phyloP scores from a whole-genome alignment of 2,329 filamentous ascomycete species.

The Alternaria incomplexa region DNA sequence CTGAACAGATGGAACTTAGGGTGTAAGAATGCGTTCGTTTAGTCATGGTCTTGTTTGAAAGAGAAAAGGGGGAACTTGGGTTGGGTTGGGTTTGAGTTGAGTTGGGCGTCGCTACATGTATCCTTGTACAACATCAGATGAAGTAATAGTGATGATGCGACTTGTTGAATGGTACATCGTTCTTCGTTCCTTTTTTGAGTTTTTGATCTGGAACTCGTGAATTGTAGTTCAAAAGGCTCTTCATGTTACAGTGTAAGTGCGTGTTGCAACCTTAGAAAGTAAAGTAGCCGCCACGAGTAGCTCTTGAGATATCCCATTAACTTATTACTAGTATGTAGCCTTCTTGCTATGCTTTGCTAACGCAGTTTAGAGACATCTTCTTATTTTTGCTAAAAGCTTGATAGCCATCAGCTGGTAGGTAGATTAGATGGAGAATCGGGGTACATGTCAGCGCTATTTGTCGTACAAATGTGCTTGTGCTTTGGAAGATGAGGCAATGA shows the following conservation, averaged over 20 bases:
- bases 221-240: neutral
- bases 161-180: neutral
- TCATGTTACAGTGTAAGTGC: neutral
- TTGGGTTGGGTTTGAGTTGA: neutral
- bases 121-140: neutral
- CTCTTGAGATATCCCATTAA: neutral
- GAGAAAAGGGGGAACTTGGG: neutral
- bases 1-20: slow-evolving; percentile 27
- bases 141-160: neutral
- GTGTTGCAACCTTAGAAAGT: neutral
- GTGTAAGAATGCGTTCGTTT: neutral
- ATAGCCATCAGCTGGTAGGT: neutral
- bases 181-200: neutral
- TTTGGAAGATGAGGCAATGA: too few relatives aligned
- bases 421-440: too few relatives aligned
- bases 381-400: neutral
- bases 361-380: rapidly evolving
- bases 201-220: neutral
- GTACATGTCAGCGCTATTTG: neutral
- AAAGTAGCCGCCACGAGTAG: neutral
- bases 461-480: too few relatives aligned
- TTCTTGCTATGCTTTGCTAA: neutral
- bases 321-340: neutral
- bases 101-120: neutral
- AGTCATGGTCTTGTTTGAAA: neutral